Percentiles rank a stretch among this genome's conserved stretches.
Evolutionary conservation across 129 eudicot genomes (phyloP).

Genomic region (Pseudognaphalium luteoalbum): DNA sequence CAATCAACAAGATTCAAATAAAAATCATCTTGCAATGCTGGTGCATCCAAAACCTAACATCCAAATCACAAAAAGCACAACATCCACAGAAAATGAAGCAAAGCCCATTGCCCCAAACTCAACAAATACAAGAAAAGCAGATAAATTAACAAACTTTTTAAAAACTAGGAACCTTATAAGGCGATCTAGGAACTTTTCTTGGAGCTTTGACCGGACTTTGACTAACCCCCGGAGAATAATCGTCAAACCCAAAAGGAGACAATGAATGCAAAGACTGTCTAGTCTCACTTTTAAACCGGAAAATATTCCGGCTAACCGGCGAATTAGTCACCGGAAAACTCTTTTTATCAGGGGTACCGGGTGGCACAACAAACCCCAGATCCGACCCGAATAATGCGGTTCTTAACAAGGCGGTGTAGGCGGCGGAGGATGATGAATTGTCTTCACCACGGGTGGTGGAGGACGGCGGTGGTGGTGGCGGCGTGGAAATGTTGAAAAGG

Average conservation of each 20-base stretch:
- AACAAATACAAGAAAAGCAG: neutral
- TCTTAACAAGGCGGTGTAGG: constrained; percentile 60
- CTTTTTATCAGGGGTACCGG: constrained; percentile 70
- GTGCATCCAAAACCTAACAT: constrained; percentile 91
- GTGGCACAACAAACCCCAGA: constrained; percentile 46
- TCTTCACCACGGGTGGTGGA: constrained; percentile 50
- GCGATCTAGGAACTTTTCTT: constrained; percentile 79
- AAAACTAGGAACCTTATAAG: constrained; percentile 65
- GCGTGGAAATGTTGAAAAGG: constrained; percentile 58
- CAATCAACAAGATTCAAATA: constrained; percentile 95
- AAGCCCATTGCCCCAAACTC: neutral
- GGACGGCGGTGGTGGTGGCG: constrained; percentile 32
- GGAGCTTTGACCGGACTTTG: constrained; percentile 82
- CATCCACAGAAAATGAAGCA: neutral
- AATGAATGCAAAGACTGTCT: constrained; percentile 53
- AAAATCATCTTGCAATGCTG: constrained; percentile 97
- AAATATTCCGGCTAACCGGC: constrained; percentile 58
- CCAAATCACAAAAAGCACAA: neutral
- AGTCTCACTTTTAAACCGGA: constrained; percentile 79
- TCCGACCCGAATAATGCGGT: constrained; percentile 85
- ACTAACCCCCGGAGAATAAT: constrained; percentile 60
- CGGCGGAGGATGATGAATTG: constrained; percentile 43
- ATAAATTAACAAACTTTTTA: neutral
- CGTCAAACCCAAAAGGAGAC: constrained; percentile 67
- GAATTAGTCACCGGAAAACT: constrained; percentile 7